phyloP scores from a whole-genome alignment of 2,329 filamentous ascomycete genomes.

The Akanthomyces uredinophilus region DNA sequence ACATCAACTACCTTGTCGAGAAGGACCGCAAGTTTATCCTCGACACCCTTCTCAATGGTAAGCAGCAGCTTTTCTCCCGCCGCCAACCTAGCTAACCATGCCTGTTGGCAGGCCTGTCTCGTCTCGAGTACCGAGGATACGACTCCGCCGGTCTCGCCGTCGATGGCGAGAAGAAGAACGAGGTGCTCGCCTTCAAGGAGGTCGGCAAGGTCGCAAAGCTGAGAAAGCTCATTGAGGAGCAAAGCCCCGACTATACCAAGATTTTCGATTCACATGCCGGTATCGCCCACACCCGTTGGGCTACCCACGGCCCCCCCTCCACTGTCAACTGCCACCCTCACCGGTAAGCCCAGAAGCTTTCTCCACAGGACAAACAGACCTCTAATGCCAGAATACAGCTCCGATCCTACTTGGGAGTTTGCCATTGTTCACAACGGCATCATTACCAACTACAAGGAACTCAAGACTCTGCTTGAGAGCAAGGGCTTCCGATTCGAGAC shows the following conservation, averaged over 20 bases:
- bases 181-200: conserved; percentile 97
- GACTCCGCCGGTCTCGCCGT: conserved; percentile 94
- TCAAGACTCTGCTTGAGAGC: conserved; percentile 84
- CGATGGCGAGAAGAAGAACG: conserved; percentile 98
- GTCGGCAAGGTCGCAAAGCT: conserved; percentile 98
- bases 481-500: conserved; percentile 99
- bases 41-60: conserved; percentile 93
- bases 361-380: not conserved
- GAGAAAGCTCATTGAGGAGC: conserved; percentile 82
- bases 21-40: conserved; percentile 97
- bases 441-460: conserved; percentile 99
- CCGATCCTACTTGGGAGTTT: conserved; percentile 93
- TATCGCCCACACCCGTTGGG: conserved; percentile 98
- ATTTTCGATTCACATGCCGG: conserved; percentile 96
- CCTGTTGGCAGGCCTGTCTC: conserved; percentile 65
- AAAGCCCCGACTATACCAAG: conserved; percentile 80
- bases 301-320: conserved; percentile 92
- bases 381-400: conserved; percentile 47
- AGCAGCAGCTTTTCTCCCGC: not conserved
- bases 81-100: conserved; percentile 25
- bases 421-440: conserved; percentile 98
- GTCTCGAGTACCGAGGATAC: conserved; percentile 97
- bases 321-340: conserved; percentile 97
- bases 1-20: conserved; percentile 99
- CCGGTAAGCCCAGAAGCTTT: conserved; percentile 55